Percentiles rank a stretch among this genome's conserved stretches.
Conservation (phyloP, 305 asterid genomes). For the Fraxinus baroniana region DNA sequence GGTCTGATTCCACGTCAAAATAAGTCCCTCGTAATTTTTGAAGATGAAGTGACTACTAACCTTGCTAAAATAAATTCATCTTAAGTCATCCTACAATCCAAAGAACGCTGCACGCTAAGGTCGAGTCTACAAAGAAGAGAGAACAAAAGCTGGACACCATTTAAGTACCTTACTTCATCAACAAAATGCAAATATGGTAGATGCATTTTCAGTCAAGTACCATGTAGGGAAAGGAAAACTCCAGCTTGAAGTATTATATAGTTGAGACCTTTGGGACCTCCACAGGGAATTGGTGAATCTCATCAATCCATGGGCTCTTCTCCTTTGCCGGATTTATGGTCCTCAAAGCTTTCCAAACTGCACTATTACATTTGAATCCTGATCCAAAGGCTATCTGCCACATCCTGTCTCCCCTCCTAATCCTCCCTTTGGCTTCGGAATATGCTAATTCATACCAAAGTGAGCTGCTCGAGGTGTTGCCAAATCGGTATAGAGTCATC, state of each 20-base stretch:
- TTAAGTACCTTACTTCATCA: not conserved
- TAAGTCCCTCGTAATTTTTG: not conserved
- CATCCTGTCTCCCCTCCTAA: conserved; percentile 28
- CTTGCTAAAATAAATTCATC: not conserved
- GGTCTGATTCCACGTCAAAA: too few species aligned
- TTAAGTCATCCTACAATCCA: not conserved
- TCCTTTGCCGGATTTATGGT: conserved; percentile 25
- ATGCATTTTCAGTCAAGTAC: not conserved
- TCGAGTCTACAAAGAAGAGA: not conserved
- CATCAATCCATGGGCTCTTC: conserved; percentile 28
- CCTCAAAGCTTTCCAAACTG: conserved; percentile 35
- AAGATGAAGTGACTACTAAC: not conserved
- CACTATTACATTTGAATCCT: conserved; percentile 39
- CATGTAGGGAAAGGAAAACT: not conserved
- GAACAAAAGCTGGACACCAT: not conserved
- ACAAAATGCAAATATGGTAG: not conserved
- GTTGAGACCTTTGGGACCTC: conserved; percentile 25
- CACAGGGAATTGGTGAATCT: conserved; percentile 28
- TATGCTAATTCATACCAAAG: conserved; percentile 29
- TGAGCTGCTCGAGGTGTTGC: conserved; percentile 31
- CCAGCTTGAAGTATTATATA: not conserved
- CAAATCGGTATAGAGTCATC: conserved; percentile 30
- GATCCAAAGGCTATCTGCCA: conserved; percentile 37
- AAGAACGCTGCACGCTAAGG: not conserved
- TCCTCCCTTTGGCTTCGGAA: conserved; percentile 34